Evolutionary conservation across 495 filamentous ascomycete genomes (phyloP).

Genomic region (Lindgomyces ingoldianus): DNA sequence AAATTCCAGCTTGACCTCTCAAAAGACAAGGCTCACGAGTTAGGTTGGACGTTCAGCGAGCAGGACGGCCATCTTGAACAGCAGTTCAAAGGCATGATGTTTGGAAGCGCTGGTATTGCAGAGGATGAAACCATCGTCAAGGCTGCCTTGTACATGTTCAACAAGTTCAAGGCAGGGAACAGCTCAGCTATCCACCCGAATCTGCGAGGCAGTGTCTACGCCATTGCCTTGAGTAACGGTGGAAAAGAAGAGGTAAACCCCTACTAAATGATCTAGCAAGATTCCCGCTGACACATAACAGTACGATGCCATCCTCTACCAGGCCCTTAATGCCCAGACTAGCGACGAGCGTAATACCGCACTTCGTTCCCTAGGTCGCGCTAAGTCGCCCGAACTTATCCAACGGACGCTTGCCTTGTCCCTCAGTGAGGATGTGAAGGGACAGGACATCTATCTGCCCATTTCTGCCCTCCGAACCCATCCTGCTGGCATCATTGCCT

Average conservation of each 20-base stretch:
- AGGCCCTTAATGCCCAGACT: conserved; percentile 81
- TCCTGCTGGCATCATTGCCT: conserved; percentile 71
- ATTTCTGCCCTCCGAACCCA: conserved; percentile 76
- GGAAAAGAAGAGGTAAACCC: conserved; percentile 67
- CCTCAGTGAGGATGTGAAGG: conserved; percentile 82
- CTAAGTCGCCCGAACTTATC: conserved; percentile 76
- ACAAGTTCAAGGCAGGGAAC: conserved; percentile 67
- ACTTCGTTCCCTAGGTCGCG: conserved; percentile 79
- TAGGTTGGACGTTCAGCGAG: conserved; percentile 85
- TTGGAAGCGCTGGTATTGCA: conserved; percentile 64
- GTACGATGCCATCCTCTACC: conserved; percentile 78
- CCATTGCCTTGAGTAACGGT: conserved; percentile 69
- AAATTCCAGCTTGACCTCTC: conserved; percentile 76
- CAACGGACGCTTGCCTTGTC: conserved; percentile 74
- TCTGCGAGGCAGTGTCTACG: conserved; percentile 68
- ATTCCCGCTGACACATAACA: conserved; percentile 43
- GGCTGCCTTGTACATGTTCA: conserved; percentile 73
- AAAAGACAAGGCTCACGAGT: conserved; percentile 72
- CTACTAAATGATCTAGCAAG: background rate
- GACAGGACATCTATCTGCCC: conserved; percentile 92
- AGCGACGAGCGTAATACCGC: conserved; percentile 96
- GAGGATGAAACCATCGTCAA: conserved; percentile 63
- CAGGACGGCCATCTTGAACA: conserved; percentile 85
- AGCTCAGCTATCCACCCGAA: conserved; percentile 71
- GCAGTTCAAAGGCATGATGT: conserved; percentile 76